Evolutionary conservation across 2,329 filamentous ascomycete genomes (phyloP), one percentile per base, ranked within the genome.

Genomic region (Calonectria henricotiae): DNA sequence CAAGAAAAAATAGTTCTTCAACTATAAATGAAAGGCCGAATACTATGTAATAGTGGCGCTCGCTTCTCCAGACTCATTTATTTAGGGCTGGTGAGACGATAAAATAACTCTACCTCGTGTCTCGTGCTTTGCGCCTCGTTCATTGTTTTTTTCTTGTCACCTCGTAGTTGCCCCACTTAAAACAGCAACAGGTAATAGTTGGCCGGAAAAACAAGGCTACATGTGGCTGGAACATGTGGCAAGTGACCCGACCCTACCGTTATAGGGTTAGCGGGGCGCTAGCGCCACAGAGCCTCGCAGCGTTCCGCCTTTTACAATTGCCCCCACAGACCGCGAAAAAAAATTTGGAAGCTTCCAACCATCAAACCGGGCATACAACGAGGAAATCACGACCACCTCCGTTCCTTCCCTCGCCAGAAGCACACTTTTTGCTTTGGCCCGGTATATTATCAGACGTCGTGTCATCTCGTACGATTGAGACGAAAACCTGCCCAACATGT

Each of bases 281-380:
- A 17, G 68, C 73, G 77, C 78, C 78, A 79, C 77, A 79, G 68
- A 68, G 58, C 65, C 69, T 73, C 72, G 73, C 64, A 75, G 74
- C 73, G 77, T 76, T 70, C 64, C 43, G 49, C 51, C 62, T 64
- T 58, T 58, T 58, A 23, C 51, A 58, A 58, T 58, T 62, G 74
- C 65, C 79, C 76, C 79, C 80, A 81, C 79, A 80, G 71, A 72
- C 73, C 68, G 55, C 71, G 74, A 80, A 80, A 79, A 80, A 80
- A 80, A 81, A 77, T 74, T 81, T 80, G 74, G 78, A 79, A 78
- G 77, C 77, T 78, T 71, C 69, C 70, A 78, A 78, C 70, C 75
- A 77, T 64, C 73, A 78, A 71, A 78, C 76, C 77, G 76, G 77
- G 77, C 76, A 78, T 75, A 74, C 74, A 76, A 73, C 72, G 77